A percentile compares a stretch with the other conserved stretches of the same genome.
phyloP scores from a whole-genome alignment of 805 yeast genomes.

The Clavispora carvajalis region DNA sequence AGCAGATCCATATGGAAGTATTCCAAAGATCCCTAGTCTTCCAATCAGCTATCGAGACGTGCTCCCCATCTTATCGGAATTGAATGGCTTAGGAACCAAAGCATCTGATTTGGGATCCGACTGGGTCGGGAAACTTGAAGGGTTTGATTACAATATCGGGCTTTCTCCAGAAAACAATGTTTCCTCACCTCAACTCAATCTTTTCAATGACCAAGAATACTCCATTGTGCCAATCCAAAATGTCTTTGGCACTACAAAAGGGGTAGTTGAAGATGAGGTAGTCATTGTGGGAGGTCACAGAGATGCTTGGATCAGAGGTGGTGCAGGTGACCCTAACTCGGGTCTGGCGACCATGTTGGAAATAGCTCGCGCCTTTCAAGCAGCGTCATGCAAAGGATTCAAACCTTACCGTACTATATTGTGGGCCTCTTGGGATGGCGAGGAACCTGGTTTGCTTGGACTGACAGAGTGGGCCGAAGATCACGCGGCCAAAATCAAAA shows the following conservation, averaged over 20 bases:
- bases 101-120: conserved; percentile 2
- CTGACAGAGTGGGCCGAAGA: conserved; percentile 10
- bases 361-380: conserved; percentile 4
- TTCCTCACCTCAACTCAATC: conserved; percentile 2
- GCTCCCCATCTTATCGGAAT: conserved; percentile 3
- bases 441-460: conserved; percentile 6
- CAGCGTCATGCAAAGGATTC: conserved; percentile 1
- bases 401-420: conserved; percentile 7
- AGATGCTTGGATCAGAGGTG: conserved; percentile 7
- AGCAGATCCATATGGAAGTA: conserved; percentile 3
- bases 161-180: conserved; percentile 1
- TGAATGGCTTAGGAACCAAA: conserved; percentile 4
- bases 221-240: conserved; percentile 5
- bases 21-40: conserved; percentile 7
- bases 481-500: conserved; percentile 4
- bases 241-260: conserved; percentile 5
- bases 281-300: conserved; percentile 6
- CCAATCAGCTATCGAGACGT: conserved; percentile 8
- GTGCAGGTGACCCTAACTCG: conserved; percentile 9
- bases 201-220: conserved; percentile 7
- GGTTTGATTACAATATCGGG: conserved; percentile 5
- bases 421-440: conserved; percentile 9
- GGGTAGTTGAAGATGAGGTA: conserved; percentile 5
- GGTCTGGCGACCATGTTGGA: conserved; percentile 7
- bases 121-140: conserved; percentile 7